Evolutionary conservation across 208 protist genomes (phyloP).

Genomic region (Crithidia thermophila): DNA sequence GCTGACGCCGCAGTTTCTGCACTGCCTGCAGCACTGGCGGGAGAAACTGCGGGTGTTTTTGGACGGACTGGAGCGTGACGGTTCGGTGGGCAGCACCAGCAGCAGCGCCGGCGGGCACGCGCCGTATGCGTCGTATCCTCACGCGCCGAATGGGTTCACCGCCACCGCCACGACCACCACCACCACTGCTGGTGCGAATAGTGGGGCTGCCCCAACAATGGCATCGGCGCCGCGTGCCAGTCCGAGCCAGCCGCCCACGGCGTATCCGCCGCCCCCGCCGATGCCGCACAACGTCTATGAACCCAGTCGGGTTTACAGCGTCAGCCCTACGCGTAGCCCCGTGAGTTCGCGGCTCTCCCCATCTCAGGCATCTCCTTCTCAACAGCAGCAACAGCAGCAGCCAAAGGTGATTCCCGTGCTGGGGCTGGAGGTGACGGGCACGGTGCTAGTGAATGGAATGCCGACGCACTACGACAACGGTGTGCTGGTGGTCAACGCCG

Average conservation of each 20-base stretch:
- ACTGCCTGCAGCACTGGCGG: conserved; percentile 73
- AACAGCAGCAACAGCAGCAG: not conserved
- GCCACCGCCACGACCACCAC: too few species aligned
- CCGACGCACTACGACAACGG: conserved; percentile 54
- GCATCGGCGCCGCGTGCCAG: not conserved
- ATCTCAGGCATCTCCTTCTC: not conserved
- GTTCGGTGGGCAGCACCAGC: conserved; percentile 1
- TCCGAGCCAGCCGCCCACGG: not conserved
- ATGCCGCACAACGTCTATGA: not conserved
- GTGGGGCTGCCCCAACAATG: too few species aligned
- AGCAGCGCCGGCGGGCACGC: not conserved
- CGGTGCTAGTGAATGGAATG: conserved; percentile 57
- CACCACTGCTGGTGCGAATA: too few species aligned
- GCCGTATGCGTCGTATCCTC: too few species aligned
- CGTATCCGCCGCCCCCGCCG: not conserved
- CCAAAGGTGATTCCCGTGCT: conserved; percentile 36
- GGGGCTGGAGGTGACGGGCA: conserved; percentile 67
- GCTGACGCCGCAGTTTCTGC: conserved; percentile 66
- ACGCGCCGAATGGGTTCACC: too few species aligned
- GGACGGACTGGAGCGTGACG: conserved; percentile 8
- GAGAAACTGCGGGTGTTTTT: conserved; percentile 48
- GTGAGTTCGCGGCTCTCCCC: conserved; percentile 8
- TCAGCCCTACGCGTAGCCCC: conserved; percentile 5
- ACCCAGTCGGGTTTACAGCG: not conserved
- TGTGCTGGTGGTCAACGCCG: conserved; percentile 67